Conservation (phyloP, 768 basidiomycete genomes). For the Jaapia argillacea region DNA sequence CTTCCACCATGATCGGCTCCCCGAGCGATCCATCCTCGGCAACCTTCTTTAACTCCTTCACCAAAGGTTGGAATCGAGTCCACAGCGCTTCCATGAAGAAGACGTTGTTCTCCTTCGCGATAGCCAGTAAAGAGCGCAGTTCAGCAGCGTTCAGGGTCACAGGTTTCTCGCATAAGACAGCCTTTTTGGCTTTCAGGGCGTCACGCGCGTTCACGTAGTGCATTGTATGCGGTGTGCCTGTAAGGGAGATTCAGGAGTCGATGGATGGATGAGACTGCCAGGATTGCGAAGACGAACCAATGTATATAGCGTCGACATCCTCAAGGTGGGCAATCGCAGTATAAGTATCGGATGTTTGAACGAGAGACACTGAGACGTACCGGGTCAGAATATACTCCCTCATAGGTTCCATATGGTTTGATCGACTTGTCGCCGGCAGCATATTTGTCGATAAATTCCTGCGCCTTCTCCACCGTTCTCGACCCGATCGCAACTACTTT, state of each 20-base stretch:
- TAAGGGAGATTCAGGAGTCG: no score
- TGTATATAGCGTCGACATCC: slow-evolving; percentile 72
- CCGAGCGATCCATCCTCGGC: slow-evolving; percentile 58
- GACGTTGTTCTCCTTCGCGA: slow-evolving; percentile 68
- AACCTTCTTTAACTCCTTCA: slow-evolving; percentile 51
- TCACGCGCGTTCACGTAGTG: slow-evolving; percentile 74
- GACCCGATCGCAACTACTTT: slow-evolving; percentile 72
- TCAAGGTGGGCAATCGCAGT: no score
- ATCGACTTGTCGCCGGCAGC: slow-evolving; percentile 39
- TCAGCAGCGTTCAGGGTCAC: slow-evolving; percentile 73
- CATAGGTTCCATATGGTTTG: slow-evolving; percentile 66
- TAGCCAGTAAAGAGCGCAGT: slow-evolving; percentile 56
- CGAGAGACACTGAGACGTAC: slow-evolving; percentile 32
- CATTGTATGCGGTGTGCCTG: slow-evolving; percentile 77
- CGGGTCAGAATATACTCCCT: slow-evolving; percentile 60
- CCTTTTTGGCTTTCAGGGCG: slow-evolving; percentile 71
- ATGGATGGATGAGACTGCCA: not conserved
- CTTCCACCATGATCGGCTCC: slow-evolving; percentile 54
- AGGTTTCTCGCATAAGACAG: slow-evolving; percentile 86
- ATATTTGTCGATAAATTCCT: slow-evolving; percentile 50
- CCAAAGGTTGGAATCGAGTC: slow-evolving; percentile 75
- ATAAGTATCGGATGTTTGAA: no score
- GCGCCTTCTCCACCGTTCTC: slow-evolving; percentile 58
- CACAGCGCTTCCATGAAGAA: slow-evolving; percentile 94
- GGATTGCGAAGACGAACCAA: no score